Base-by-base conservation (phyloP, 495 filamentous ascomycete species). In the Podospora comata region DNA sequence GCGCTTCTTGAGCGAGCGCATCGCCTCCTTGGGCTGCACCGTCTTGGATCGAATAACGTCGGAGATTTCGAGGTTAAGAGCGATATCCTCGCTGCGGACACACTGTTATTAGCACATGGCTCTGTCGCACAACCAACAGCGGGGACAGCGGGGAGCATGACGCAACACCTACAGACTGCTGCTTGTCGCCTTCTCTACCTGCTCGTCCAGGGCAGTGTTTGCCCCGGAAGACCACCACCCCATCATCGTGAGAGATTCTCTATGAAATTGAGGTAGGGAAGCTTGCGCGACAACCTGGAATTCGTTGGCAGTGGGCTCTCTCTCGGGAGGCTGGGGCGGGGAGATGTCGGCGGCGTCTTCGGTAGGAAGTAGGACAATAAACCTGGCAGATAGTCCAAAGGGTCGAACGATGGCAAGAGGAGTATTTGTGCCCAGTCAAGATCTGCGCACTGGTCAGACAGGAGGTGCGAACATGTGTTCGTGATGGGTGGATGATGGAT, bases 31-130 rank as follows among this genome's bases (percentile, higher is more conserved):
- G 53, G 95, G 93, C 72, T 93, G 92, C 11, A 99, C 94, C 23
- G 93, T 95, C 79, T 98, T 98, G 65, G 93, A 97, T 72, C 95
- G 88, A 72, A 99, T 96, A 71, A 94, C 84, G 78, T 99, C 95
- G 70, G 94, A 97, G 71, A 99, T 97, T 77, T 99, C 95, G 72
- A 99, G 86, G 76, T 97, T 97, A 68, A 97, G 87, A 20, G 96
- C 89, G 75, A 99, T 97, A 77, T 99, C 94, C 81, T 97, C 94
- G 70, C 93, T 97, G 74, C n/a, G 76, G 23, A 20, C 18, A 19
- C 55, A n/a, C n/a, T 58, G 55, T 13, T 11, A 2, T 58, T 58
- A 58, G 55, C 55, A 26, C 39, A 48, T 48, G 9, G 39, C 39
- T 48, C 39, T 48, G 39, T 48, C 39, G 13, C 39, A 48, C 39